Percentiles rank a stretch among this genome's conserved stretches.
phyloP scores from a whole-genome alignment of 2,329 filamentous ascomycete genomes.

The Colletotrichum spinosum region DNA sequence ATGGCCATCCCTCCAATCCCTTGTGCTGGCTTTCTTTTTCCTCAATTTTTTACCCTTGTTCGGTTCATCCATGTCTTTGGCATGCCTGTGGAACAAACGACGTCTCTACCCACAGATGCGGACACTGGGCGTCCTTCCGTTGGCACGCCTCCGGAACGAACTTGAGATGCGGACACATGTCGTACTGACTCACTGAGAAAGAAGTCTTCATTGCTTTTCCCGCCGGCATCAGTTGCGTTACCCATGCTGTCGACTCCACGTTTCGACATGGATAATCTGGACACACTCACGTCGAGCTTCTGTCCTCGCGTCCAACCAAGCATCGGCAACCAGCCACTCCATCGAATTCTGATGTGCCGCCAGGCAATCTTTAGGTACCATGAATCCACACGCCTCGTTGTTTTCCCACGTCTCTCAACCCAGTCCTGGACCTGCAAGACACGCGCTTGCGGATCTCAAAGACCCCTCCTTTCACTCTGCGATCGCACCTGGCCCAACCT shows the following conservation, averaged over 20 bases:
- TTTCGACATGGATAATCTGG: conserved; percentile 28
- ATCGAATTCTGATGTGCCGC: background rate
- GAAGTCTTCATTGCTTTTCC: conserved; percentile 31
- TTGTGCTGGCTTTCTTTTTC: conserved; percentile 22
- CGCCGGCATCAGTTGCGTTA: conserved; percentile 22
- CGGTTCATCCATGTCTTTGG: conserved; percentile 13
- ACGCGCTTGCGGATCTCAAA: background rate
- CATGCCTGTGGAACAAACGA: conserved; percentile 19
- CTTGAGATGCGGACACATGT: conserved; percentile 14
- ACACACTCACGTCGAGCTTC: conserved; percentile 14
- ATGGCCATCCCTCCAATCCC: background rate
- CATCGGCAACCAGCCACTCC: background rate
- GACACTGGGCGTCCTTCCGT: conserved; percentile 1
- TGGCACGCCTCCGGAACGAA: conserved; percentile 8
- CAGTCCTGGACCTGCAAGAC: background rate
- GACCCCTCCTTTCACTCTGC: background rate
- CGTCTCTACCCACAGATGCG: conserved; percentile 18
- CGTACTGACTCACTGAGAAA: background rate
- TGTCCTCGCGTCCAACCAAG: background rate
- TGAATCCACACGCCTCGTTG: conserved; percentile 6
- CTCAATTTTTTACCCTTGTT: conserved; percentile 6
- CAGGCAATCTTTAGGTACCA: conserved; percentile 5
- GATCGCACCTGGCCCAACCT: conserved; percentile 12
- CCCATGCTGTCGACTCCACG: conserved; percentile 31
- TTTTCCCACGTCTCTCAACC: conserved; percentile 2